Conservation (phyloP, 257 asterid genomes). For the Agastache rugosa region DNA sequence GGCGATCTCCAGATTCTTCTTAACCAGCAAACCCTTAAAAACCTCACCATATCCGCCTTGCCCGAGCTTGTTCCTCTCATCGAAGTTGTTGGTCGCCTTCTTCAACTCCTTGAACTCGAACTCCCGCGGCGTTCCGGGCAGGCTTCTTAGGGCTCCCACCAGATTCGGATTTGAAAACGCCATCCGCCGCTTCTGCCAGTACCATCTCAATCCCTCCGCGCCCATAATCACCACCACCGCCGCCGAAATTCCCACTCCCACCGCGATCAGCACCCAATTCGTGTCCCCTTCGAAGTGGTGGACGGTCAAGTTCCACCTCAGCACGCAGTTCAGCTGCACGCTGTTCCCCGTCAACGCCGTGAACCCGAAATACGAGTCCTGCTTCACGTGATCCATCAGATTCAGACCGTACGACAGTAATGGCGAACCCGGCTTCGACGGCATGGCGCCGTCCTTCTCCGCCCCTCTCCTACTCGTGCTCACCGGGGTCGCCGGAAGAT, state of each 20-base stretch:
- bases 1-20: conserved; percentile 71
- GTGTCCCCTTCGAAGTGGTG: conserved; percentile 41
- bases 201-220: conserved; percentile 45
- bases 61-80: conserved; percentile 76
- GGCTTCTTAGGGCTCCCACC: conserved; percentile 64
- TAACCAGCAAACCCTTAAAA: conserved; percentile 60
- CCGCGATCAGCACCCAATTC: conserved; percentile 37
- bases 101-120: conserved; percentile 68
- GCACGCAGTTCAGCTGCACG: conserved; percentile 67
- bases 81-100: conserved; percentile 76
- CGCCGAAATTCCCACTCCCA: conserved; percentile 63
- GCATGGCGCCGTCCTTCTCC: conserved; percentile 45
- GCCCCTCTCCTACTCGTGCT: no score
- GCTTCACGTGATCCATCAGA: conserved; percentile 48
- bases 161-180: conserved; percentile 47
- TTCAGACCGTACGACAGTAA: conserved; percentile 41
- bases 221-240: conserved; percentile 46
- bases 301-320: conserved; percentile 83
- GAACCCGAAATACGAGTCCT: conserved; percentile 79
- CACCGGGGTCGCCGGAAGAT: no score
- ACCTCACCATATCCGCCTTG: conserved; percentile 94
- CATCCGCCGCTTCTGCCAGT: conserved; percentile 40
- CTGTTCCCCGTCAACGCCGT: conserved; percentile 74
- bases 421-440: conserved; percentile 53
- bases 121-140: conserved; percentile 88